Conservation (phyloP, 768 basidiomycete species). For the Rhodotorula taiwanensis region DNA sequence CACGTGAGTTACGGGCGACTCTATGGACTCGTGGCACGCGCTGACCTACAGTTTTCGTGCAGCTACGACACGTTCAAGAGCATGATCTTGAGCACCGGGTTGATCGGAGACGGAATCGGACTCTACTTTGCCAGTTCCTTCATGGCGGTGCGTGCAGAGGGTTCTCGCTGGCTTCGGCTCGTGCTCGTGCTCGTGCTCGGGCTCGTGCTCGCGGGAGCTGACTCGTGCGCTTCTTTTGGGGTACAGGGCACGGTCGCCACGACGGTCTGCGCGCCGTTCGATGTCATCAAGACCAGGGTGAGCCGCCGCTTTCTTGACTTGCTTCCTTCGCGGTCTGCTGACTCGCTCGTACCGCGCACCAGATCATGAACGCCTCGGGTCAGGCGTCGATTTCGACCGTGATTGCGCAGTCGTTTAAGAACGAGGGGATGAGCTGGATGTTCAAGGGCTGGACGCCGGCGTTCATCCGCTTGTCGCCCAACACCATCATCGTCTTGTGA, state of each 20-base stretch:
- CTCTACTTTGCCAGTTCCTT: conserved; percentile 39
- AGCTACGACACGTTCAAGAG: conserved; percentile 41
- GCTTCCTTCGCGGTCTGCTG: no score
- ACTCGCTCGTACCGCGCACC: neutral
- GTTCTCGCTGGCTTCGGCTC: no score
- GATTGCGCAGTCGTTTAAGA: conserved; percentile 35
- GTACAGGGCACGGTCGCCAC: conserved; percentile 39
- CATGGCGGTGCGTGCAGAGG: conserved; percentile 36
- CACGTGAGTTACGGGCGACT: conserved; percentile 23
- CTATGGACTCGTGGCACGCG: neutral
- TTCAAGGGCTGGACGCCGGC: conserved; percentile 40
- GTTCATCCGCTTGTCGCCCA: conserved; percentile 38
- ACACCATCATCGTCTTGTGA: conserved; percentile 37
- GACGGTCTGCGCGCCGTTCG: conserved; percentile 39
- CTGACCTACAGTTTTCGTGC: neutral
- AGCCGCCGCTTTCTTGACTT: neutral
- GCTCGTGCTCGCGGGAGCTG: neutral
- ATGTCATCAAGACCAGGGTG: conserved; percentile 40
- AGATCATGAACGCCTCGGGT: conserved; percentile 39
- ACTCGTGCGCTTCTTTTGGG: no score
- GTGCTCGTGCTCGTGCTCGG: no score
- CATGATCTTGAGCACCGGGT: conserved; percentile 19
- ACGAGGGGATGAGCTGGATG: conserved; percentile 35
- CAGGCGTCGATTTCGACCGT: conserved; percentile 11
- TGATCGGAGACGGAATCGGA: conserved; percentile 35